phyloP scores from a whole-genome alignment of 495 filamentous ascomycete species.

The Penicillium chermesinum region DNA sequence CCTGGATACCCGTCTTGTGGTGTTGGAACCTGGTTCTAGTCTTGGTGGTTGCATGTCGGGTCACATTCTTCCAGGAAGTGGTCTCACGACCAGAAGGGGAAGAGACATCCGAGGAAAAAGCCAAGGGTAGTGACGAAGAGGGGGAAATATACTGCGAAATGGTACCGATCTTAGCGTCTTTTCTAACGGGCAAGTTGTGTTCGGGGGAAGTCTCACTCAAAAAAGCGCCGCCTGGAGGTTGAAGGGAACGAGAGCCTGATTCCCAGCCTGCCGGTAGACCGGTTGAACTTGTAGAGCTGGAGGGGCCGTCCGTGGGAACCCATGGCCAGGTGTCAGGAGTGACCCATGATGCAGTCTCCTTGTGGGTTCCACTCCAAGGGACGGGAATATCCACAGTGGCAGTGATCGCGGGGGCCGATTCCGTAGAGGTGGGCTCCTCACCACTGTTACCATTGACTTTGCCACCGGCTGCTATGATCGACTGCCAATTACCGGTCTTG shows the following conservation, averaged over 20 bases:
- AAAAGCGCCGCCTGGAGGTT: slow-evolving; percentile 43
- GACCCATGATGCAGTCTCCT: slow-evolving; percentile 42
- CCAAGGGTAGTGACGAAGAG: slow-evolving; percentile 44
- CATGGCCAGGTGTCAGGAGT: slow-evolving; percentile 60
- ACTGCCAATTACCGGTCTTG: slow-evolving; percentile 68
- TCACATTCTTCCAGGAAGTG: slow-evolving; percentile 1
- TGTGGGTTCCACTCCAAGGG: slow-evolving; percentile 62
- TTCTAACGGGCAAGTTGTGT: slow-evolving; percentile 11
- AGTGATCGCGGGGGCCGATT: slow-evolving; percentile 49
- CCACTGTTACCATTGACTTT: slow-evolving; percentile 52
- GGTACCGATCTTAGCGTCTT: slow-evolving; percentile 9
- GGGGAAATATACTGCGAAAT: slow-evolving; percentile 41
- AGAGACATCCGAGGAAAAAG: slow-evolving; percentile 42
- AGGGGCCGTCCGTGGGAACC: slow-evolving; percentile 42
- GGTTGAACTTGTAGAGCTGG: slow-evolving; percentile 30
- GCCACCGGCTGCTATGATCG: slow-evolving; percentile 73
- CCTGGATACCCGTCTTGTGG: background rate
- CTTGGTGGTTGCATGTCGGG: slow-evolving; percentile 5
- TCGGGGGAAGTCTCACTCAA: slow-evolving; percentile 44
- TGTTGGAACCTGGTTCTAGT: slow-evolving; percentile 1
- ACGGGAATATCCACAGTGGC: slow-evolving; percentile 51
- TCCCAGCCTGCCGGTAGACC: slow-evolving; percentile 68
- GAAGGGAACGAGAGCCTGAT: slow-evolving; percentile 58
- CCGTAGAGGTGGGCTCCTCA: slow-evolving; percentile 31
- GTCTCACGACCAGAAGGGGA: slow-evolving; percentile 44